Evolutionary conservation across 1,284 basidiomycete species (phyloP), one percentile per base, ranked within the genome.

Genomic region (Cryptococcus floricola): DNA sequence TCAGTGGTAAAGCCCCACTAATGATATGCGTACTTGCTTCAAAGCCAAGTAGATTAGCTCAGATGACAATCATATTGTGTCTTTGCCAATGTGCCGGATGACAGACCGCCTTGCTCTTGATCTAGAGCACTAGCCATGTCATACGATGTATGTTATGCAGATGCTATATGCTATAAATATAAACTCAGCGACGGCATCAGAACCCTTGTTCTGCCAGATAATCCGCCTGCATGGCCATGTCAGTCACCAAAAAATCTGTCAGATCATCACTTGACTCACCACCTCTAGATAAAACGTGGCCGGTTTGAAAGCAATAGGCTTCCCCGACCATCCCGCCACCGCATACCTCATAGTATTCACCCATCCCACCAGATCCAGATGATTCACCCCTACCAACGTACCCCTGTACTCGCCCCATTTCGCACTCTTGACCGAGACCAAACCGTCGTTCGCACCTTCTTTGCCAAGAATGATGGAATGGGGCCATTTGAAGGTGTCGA

Each of bases 371-470:
- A 94, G 82, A 73, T 94, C 91, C 47, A 94, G 83, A 70, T 98
- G 94, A 69, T 91, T 94, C n/a, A 95, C 94, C 57, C 87, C 83
- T 45, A 85, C 81, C 18, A 97, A 80, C 2, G 93, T 97, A 23
- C 92, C 93, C 53, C 71, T 61, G 60, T 81, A 81, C 53, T 79
- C 72, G 16, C 93, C 93, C 92, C 92, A 96, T 63, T 84, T 83
- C 7, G 93, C 91, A 66, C 88, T 91, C 61, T 88, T 84, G 13
- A 98, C 82, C 9, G 87, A 89, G 13, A 99, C 95, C 19, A 99
- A 80, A 0, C 93, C 94, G 71, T 99, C 96, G 66, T 97, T 98
- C 5, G 88, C 85, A 16, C 92, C 93, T 77, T 97, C 93, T 68
- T 89, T 88, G 67, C 90, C 86, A 23, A 87, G 73, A 49, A 97